phyloP scores from a whole-genome alignment of 2,329 filamentous ascomycete genomes.

The Sporothrix mexicana region DNA sequence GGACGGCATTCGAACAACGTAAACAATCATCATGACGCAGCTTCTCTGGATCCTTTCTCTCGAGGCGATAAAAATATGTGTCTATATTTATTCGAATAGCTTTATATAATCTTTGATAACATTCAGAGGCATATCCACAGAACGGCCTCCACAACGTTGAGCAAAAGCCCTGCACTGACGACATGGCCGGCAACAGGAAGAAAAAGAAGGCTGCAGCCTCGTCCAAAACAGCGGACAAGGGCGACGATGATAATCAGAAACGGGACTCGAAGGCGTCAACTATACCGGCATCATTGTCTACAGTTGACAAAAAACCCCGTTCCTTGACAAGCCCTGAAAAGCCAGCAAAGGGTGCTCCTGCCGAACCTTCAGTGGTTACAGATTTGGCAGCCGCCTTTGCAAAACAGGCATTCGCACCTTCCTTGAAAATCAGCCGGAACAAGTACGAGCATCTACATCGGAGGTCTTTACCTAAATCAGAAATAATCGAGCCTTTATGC shows the following conservation, averaged over 20 bases:
- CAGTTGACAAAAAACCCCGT: too few species aligned
- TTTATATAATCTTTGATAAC: too few species aligned
- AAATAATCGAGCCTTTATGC: too few species aligned
- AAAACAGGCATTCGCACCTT: neutral
- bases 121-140: too few species aligned
- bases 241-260: neutral
- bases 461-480: too few species aligned
- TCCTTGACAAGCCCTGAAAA: too few species aligned
- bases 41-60: neutral
- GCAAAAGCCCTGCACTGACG: neutral
- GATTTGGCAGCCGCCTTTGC: neutral
- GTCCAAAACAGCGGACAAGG: neutral
- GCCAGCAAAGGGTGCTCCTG: too few species aligned
- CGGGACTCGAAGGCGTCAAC: neutral
- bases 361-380: constrained; percentile 51
- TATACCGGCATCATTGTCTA: too few species aligned
- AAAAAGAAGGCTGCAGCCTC: neutral
- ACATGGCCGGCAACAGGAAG: constrained; percentile 20
- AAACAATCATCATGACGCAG: neutral
- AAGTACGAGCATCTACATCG: neutral
- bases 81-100: too few species aligned
- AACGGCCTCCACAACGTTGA: too few species aligned
- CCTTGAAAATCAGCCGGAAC: neutral
- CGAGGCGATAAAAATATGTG: neutral
- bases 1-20: neutral